These are phyloP conservation scores for Phytopythium oedochilum DNA, from an alignment of 352 stramenopile species.

Conservation along the genomic window DNA sequence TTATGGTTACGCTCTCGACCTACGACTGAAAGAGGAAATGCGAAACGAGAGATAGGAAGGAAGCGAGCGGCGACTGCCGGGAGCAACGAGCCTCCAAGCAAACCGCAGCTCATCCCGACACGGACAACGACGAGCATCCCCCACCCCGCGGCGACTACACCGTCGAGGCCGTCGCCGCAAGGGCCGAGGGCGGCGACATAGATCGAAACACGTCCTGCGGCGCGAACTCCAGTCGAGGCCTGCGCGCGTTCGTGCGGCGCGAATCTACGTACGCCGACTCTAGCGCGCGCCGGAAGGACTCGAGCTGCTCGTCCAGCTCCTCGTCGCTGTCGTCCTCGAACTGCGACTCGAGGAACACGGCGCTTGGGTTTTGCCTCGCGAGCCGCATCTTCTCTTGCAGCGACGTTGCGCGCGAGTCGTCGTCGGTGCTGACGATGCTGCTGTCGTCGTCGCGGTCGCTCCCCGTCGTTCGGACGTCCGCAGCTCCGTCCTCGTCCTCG, in stretches of 20 bases:
- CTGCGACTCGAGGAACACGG: constrained; percentile 75
- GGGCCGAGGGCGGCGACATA: constrained; percentile 6
- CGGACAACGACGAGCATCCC: background rate
- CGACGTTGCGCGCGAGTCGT: constrained; percentile 9
- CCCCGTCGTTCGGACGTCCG: background rate
- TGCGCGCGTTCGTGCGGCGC: constrained; percentile 37
- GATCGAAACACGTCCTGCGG: constrained; percentile 73
- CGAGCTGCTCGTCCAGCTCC: constrained; percentile 68
- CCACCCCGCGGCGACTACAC: background rate
- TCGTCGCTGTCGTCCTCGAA: constrained; percentile 82
- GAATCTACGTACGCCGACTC: constrained; percentile 68
- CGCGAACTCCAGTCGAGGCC: constrained; percentile 60
- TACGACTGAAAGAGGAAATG: background rate
- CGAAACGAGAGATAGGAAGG: background rate
- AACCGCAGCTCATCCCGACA: background rate
- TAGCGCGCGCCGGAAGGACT: constrained; percentile 70
- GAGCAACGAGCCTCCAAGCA: background rate
- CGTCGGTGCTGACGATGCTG: constrained; percentile 6
- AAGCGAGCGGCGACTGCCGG: background rate
- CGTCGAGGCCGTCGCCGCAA: constrained; percentile 1
- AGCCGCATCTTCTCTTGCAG: constrained; percentile 65
- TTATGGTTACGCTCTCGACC: constrained; percentile 5
- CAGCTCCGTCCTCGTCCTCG: background rate
- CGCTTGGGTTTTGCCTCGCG: constrained; percentile 63
- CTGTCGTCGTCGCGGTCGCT: constrained; percentile 6